These are phyloP conservation scores for Aspergillus ustus DNA, from an alignment of 2,329 filamentous ascomycete species.

Conservation along the genomic window DNA sequence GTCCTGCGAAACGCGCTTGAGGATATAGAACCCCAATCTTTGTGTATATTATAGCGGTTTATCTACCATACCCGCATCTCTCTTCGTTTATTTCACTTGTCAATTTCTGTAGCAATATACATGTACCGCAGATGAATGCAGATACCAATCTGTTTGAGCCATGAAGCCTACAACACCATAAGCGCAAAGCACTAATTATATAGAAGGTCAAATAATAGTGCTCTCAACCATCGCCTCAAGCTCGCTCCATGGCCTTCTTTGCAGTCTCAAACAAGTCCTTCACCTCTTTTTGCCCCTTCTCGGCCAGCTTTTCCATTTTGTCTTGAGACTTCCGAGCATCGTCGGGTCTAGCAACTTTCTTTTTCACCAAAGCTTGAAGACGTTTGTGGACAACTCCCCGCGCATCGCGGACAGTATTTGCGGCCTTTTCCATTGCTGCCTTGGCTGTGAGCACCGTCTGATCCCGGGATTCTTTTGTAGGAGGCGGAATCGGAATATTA, in stretches of 20 bases:
- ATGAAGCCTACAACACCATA: neutral
- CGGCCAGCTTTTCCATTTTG: slow-evolving; percentile 53
- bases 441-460: slow-evolving; percentile 47
- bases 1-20: slow-evolving; percentile 34
- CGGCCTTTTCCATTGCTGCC: slow-evolving; percentile 49
- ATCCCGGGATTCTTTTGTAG: slow-evolving; percentile 52
- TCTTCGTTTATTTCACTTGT: neutral
- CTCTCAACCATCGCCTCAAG: slow-evolving; percentile 21
- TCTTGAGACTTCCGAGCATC: slow-evolving; percentile 52
- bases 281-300: slow-evolving; percentile 52
- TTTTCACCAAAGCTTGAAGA: slow-evolving; percentile 50
- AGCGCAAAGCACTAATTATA: neutral
- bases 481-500: slow-evolving; percentile 51
- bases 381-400: slow-evolving; percentile 51
- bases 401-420: slow-evolving; percentile 46
- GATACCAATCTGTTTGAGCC: neutral
- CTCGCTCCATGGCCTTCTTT: slow-evolving; percentile 44
- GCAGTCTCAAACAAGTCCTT: slow-evolving; percentile 51
- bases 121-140: neutral
- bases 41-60: slow-evolving; percentile 20
- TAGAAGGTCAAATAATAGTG: too few species aligned
- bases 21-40: neutral
- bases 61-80: neutral
- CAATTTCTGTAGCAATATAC: neutral
- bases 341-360: slow-evolving; percentile 49